Base-by-base conservation (phyloP, 305 asterid species). In the Fraxinus albicans region DNA sequence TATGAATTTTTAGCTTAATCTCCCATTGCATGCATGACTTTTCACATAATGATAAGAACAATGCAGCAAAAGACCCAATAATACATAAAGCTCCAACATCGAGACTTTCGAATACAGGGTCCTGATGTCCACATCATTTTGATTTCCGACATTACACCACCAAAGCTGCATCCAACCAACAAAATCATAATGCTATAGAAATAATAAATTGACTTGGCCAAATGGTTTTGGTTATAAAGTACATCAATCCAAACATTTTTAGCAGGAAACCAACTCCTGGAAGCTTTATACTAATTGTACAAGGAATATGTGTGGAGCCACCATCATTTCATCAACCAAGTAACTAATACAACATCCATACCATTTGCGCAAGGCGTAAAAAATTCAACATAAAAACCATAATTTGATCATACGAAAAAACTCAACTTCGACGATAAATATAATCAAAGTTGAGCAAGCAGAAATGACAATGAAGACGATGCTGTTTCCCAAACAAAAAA, bases 241-340 rank as follows among this genome's bases (percentile, higher is more conserved):
- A 69, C 40, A 44, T 72, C 79, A 35, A 67, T 58, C 58, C 42
- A 38, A 79, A 76, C 73, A 35, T 60, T 69, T 67, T 31, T 42
- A 19, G 76, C 74, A 73, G 81, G 74, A 79, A 78, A 72, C 53
- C 76, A 83, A 77, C 78, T 47, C 76, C 78, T 73, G 47, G 81
- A 69, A 80, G 73, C 55, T 40, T 63, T 50, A 74, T 31, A 81
- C 73, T 69, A 79, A 76, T 74, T 15, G 33, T 67, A 80, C 31
- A 33, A 35, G 78, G 35, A 69, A 69, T 67, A 69, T 76, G 23
- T 15, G 33, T 31, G 76, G 76, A 72, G 25, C 31, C 44, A n/a
- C 65, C 81, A 73, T 84, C 47, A 82, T 42, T 83, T 44, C 72
- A 60, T 80, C 73, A 83, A 77, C 73, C 77, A 80, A 84, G 63